A percentile compares a stretch with the other conserved stretches of the same genome.
Conservation (phyloP, 169 alveolate species). For the Babesia ovis region DNA sequence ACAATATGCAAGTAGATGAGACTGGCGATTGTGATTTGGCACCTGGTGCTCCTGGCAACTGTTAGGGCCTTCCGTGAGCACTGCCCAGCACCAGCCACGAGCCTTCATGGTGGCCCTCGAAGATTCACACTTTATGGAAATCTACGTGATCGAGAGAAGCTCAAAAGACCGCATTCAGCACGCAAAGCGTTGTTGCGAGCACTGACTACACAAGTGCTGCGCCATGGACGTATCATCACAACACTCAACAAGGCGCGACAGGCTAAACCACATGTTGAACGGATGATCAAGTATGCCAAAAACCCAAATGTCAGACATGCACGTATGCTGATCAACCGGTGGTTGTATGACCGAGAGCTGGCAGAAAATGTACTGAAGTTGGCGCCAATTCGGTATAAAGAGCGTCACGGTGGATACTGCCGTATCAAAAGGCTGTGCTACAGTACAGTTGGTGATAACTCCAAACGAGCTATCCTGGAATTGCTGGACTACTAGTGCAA, state of each 20-base stretch:
- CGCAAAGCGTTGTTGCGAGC: slow-evolving; percentile 78
- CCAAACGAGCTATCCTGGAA: slow-evolving; percentile 36
- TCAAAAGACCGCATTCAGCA: slow-evolving; percentile 70
- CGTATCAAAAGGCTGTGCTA: slow-evolving; percentile 67
- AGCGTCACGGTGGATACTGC: slow-evolving; percentile 79
- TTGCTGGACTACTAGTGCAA: slow-evolving; percentile 32
- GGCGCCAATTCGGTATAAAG: slow-evolving; percentile 73
- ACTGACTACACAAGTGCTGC: slow-evolving; percentile 74
- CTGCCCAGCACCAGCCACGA: background rate
- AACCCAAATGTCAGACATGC: slow-evolving; percentile 69
- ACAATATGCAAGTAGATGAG: slow-evolving; percentile 20
- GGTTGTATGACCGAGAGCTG: slow-evolving; percentile 73
- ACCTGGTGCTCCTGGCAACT: background rate
- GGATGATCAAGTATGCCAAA: slow-evolving; percentile 78
- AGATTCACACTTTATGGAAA: slow-evolving; percentile 42
- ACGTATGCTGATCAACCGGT: slow-evolving; percentile 68
- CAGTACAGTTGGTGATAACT: slow-evolving; percentile 58
- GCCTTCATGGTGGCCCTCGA: background rate
- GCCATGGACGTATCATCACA: slow-evolving; percentile 78
- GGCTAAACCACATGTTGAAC: slow-evolving; percentile 74
- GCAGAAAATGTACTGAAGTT: slow-evolving; percentile 70
- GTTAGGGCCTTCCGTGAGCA: slow-evolving; percentile 15
- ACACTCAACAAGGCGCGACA: slow-evolving; percentile 78
- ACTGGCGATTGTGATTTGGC: background rate
- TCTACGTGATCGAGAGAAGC: slow-evolving; percentile 60